phyloP scores from a whole-genome alignment of 2,329 filamentous ascomycete genomes.

The Arthroderma uncinatum region DNA sequence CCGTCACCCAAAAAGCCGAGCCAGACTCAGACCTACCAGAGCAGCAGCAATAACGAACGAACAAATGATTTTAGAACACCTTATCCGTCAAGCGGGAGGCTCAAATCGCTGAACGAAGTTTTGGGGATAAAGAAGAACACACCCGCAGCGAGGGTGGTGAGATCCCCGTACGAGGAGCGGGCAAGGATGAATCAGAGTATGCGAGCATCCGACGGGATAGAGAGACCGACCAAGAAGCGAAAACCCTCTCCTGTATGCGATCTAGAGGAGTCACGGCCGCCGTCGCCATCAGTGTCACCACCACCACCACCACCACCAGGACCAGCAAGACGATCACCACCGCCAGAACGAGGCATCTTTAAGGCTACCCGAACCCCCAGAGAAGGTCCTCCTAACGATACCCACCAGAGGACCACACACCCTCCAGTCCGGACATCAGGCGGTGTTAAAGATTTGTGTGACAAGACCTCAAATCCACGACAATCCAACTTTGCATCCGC shows the following conservation, averaged over 20 bases:
- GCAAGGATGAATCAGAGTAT: constrained; percentile 8
- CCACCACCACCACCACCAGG: neutral
- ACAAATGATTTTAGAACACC: constrained; percentile 19
- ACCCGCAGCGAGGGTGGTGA: neutral
- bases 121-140: constrained; percentile 46
- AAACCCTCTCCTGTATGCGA: neutral
- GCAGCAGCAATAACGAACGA: too few relatives aligned
- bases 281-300: neutral
- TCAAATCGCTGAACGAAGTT: constrained; percentile 51
- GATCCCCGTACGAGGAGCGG: constrained; percentile 13
- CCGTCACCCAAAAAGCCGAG: constrained; percentile 11
- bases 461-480: neutral
- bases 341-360: neutral
- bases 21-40: constrained; percentile 11
- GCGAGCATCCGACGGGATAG: neutral
- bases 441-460: neutral
- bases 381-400: neutral
- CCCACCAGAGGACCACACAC: too few relatives aligned
- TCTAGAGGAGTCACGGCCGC: neutral
- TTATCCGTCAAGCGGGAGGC: constrained; percentile 34
- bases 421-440: neutral
- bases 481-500: neutral
- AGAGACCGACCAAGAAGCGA: neutral
- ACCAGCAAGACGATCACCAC: too few relatives aligned
- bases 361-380: too few relatives aligned